Evolutionary conservation across 2,329 filamentous ascomycete species (phyloP).

Genomic region (Pestalotiopsis sp.): DNA sequence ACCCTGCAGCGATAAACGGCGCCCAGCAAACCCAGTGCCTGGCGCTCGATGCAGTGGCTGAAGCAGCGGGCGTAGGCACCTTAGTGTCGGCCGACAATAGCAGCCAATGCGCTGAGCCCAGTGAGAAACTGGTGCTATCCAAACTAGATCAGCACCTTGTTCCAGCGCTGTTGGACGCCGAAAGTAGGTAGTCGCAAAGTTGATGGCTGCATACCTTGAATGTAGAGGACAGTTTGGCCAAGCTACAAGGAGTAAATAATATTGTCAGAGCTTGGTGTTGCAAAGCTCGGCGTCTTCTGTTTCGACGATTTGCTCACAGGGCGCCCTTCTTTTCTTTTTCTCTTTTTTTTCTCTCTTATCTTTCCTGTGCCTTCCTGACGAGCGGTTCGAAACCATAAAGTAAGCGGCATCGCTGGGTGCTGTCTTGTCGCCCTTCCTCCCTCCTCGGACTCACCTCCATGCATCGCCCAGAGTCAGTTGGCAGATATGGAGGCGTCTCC

Average conservation of each 20-base stretch:
- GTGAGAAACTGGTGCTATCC: background rate
- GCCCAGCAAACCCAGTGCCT: background rate
- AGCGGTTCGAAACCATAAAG: background rate
- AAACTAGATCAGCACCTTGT: background rate
- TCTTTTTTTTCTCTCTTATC: background rate
- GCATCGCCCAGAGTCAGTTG: constrained; percentile 16
- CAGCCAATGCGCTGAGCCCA: background rate
- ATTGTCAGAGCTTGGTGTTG: background rate
- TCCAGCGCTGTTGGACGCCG: constrained; percentile 2
- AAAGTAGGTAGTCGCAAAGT: background rate
- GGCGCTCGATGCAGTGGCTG: background rate
- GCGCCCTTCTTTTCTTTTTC: background rate
- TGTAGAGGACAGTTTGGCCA: constrained; percentile 16
- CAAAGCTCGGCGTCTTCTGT: background rate
- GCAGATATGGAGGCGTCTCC: constrained; percentile 81
- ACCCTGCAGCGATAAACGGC: background rate
- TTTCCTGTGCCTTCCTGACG: background rate
- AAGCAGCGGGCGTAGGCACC: background rate
- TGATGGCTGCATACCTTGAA: background rate
- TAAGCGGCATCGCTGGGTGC: background rate
- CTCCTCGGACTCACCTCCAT: constrained; percentile 14
- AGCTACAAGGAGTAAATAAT: constrained; percentile 5
- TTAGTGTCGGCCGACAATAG: background rate
- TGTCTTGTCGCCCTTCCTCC: constrained; percentile 1
- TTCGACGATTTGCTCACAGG: background rate